Evolutionary conservation across 2,329 filamentous ascomycete species (phyloP).

Genomic region (Diplodia corticola): DNA sequence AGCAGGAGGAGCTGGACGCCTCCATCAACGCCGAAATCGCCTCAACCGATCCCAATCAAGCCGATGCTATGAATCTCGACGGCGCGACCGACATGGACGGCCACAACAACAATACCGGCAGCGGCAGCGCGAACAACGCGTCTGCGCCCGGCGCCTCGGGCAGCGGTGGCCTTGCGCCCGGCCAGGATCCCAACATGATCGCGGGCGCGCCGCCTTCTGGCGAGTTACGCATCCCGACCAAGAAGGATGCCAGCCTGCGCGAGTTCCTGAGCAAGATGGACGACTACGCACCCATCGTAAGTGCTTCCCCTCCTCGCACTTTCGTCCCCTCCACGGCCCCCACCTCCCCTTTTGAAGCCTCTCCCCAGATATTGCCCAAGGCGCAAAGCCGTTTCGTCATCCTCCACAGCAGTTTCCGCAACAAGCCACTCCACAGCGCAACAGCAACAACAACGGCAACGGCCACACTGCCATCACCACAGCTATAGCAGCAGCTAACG

Average conservation of each 20-base stretch:
- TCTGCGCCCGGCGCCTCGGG: neutral
- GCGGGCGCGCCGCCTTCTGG: conserved; percentile 47
- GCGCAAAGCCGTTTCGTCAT: neutral
- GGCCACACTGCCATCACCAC: neutral
- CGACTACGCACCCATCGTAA: conserved; percentile 93
- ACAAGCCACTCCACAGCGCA: neutral
- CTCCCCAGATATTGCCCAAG: neutral
- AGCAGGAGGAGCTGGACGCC: conserved; percentile 43
- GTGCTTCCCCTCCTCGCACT: conserved; percentile 36
- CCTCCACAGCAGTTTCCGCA: neutral
- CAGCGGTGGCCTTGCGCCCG: neutral
- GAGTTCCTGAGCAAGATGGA: conserved; percentile 97
- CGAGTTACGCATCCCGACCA: conserved; percentile 68
- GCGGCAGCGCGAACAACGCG: neutral
- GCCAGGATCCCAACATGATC: conserved; percentile 35
- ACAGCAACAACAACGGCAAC: conserved; percentile 19
- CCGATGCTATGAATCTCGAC: conserved; percentile 45
- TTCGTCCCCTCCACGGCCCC: neutral
- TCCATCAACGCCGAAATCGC: conserved; percentile 45
- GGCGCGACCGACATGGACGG: conserved; percentile 40
- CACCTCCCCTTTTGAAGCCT: neutral
- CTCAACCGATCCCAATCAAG: conserved; percentile 33
- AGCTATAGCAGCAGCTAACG: conserved; percentile 10
- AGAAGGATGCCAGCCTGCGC: conserved; percentile 88
- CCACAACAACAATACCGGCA: conserved; percentile 11